phyloP scores from a whole-genome alignment of 2,329 filamentous ascomycete species.

The Ophiostoma australiae region DNA sequence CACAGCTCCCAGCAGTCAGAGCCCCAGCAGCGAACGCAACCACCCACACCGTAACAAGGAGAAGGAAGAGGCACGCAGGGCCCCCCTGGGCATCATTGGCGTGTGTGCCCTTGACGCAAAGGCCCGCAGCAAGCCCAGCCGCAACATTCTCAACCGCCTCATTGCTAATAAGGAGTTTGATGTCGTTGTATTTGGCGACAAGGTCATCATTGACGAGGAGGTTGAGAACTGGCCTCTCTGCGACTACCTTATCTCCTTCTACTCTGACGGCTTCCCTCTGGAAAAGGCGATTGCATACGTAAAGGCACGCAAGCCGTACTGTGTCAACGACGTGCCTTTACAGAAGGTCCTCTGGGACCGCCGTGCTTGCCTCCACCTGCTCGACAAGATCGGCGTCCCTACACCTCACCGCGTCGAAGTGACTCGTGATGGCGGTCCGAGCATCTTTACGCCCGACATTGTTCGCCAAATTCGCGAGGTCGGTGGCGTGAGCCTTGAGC shows the following conservation, averaged over 20 bases:
- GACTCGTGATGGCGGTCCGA: slow-evolving; percentile 85
- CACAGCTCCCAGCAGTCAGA: slow-evolving; percentile 75
- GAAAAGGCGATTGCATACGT: slow-evolving; percentile 97
- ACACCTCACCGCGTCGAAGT: slow-evolving; percentile 87
- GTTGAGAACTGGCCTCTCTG: slow-evolving; percentile 95
- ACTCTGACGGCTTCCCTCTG: slow-evolving; percentile 92
- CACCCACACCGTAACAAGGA: slow-evolving; percentile 44
- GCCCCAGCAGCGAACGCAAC: slow-evolving; percentile 64
- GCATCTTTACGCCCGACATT: slow-evolving; percentile 70
- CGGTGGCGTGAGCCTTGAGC: slow-evolving; percentile 70
- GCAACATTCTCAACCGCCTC: slow-evolving; percentile 89
- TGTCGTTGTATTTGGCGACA: slow-evolving; percentile 96
- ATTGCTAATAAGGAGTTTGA: slow-evolving; percentile 91
- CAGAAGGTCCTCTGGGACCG: slow-evolving; percentile 96
- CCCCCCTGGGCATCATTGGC: slow-evolving; percentile 68
- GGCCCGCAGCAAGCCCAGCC: slow-evolving; percentile 90
- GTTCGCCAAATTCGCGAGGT: slow-evolving; percentile 73
- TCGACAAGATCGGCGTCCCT: slow-evolving; percentile 84
- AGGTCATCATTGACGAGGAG: slow-evolving; percentile 94
- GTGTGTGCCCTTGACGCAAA: slow-evolving; percentile 95
- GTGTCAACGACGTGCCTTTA: slow-evolving; percentile 96
- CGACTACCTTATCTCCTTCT: slow-evolving; percentile 97
- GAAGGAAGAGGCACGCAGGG: slow-evolving; percentile 60
- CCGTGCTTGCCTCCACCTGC: slow-evolving; percentile 76
- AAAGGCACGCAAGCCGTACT: slow-evolving; percentile 88